phyloP scores from a whole-genome alignment of 2,329 filamentous ascomycete genomes.

The Sarocladium strictum region DNA sequence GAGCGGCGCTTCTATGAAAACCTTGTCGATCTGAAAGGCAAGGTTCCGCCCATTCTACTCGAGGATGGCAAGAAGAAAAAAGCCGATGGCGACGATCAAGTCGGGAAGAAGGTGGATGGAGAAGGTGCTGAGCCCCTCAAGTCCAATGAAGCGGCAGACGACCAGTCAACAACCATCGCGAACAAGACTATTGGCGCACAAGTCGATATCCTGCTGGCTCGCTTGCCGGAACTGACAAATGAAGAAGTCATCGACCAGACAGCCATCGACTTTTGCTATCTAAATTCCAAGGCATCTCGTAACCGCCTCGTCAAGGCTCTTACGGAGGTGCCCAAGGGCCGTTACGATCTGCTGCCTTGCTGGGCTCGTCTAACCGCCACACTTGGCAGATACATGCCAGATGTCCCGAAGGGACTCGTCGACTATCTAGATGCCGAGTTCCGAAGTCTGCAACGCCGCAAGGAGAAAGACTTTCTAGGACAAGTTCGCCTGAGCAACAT shows the following conservation, averaged over 20 bases:
- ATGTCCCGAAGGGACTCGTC: constrained; percentile 87
- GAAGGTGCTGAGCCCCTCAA: constrained; percentile 44
- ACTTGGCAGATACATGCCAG: constrained; percentile 86
- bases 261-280: constrained; percentile 93
- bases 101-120: constrained; percentile 59
- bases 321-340: constrained; percentile 90
- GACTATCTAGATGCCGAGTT: constrained; percentile 95
- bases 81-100: constrained; percentile 70
- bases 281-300: constrained; percentile 96
- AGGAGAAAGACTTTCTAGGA: constrained; percentile 94
- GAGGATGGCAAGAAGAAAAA: constrained; percentile 97
- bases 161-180: constrained; percentile 86
- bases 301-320: constrained; percentile 90
- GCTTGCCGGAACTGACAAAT: constrained; percentile 83
- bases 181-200: constrained; percentile 98
- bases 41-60: constrained; percentile 86
- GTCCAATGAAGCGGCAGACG: constrained; percentile 52
- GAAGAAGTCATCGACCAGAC: constrained; percentile 90
- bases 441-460: constrained; percentile 89
- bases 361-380: constrained; percentile 94
- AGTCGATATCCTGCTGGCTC: constrained; percentile 81
- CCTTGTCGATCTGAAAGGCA: constrained; percentile 87
- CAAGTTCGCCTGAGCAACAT: constrained; percentile 92
- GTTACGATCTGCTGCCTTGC: constrained; percentile 81
- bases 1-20: constrained; percentile 98